Evolutionary conservation across 2,329 filamentous ascomycete genomes (phyloP), one percentile per base, ranked within the genome.

Genomic region (Pyricularia sp.): DNA sequence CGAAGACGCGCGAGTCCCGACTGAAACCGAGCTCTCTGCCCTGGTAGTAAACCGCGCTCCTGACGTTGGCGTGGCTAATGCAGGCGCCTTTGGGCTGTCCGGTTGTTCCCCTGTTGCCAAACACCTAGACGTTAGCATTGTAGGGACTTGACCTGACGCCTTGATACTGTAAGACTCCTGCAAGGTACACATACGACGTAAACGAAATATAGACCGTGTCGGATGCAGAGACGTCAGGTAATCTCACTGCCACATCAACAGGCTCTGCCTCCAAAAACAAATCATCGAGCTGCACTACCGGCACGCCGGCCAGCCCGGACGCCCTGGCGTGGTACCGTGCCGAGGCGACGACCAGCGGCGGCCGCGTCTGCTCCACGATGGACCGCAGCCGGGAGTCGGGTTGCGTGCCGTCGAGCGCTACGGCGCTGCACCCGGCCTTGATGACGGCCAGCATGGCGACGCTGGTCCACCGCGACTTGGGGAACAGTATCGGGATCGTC

Each of bases 21-120:
- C 11, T 28, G 14, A 63, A 63, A 3, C 59, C 59, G 25, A 63
- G n/a, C 1, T 26, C 23, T 17, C 9, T 14, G 0, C 23, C 23
- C 9, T 63, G 59, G 23, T 63, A 26, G 9, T 30, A 9, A 2
- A 68, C 95, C 70, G 85, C 95, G 50, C 94, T 98, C 28, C 93
- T 96, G n/a, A 64, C 14, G 31, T 31, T 36, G 12, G 72, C 72
- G 70, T 89, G 86, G 25, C 81, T 82, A 26, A 88, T 81, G 73
- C 88, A 83, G 11, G 88, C 86, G 1, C 86, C 86, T 72, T 88
- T 88, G 1, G 85, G 55, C n/a, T 26, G 20, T 59, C 55, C 55
- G 17, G 55, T 59, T 26, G 55, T 59, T 25, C 55, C 55, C 55
- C 50, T 58, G 50, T 58, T 9, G 17, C 31, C 31, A 12, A 5